Evolutionary conservation across 805 yeast genomes (phyloP).

Genomic region (Saturnispora diversa): DNA sequence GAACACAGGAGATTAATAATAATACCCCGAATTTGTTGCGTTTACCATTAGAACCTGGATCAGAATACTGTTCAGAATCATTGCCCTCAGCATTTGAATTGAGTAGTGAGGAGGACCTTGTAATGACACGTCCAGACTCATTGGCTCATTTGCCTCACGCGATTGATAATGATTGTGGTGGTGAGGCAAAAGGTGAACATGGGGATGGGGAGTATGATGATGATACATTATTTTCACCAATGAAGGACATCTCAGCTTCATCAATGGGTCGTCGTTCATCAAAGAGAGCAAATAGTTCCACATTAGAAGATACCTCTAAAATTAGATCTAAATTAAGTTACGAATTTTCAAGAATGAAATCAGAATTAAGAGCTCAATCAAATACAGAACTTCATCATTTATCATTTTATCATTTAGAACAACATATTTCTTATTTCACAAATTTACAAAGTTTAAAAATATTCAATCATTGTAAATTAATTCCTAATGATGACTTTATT

Average conservation of each 20-base stretch:
- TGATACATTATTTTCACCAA: neutral
- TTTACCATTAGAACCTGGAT: too few relatives aligned
- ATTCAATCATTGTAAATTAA: constrained; percentile 17
- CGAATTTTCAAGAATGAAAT: constrained; percentile 6
- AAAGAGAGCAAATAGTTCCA: constrained; percentile 1
- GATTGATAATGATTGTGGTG: neutral
- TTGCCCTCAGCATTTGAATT: neutral
- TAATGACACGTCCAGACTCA: neutral
- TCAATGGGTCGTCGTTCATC: neutral
- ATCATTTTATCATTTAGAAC: constrained; percentile 15
- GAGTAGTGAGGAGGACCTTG: neutral
- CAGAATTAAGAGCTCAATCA: neutral
- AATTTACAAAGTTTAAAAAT: constrained; percentile 16
- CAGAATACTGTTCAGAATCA: too few relatives aligned
- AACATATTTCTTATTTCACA: constrained; percentile 17
- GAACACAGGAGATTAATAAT: too few relatives aligned
- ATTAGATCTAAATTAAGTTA: constrained; percentile 20
- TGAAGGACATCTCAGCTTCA: neutral
- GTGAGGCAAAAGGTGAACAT: too few relatives aligned
- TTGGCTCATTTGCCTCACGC: constrained; percentile 1
- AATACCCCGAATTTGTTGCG: too few relatives aligned
- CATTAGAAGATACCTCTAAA: constrained; percentile 24
- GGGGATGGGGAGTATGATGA: neutral
- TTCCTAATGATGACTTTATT: constrained; percentile 24
- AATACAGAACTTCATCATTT: neutral